Conservation (phyloP, 192 early-diverging fungal genomes). For the Dissophora ornata region DNA sequence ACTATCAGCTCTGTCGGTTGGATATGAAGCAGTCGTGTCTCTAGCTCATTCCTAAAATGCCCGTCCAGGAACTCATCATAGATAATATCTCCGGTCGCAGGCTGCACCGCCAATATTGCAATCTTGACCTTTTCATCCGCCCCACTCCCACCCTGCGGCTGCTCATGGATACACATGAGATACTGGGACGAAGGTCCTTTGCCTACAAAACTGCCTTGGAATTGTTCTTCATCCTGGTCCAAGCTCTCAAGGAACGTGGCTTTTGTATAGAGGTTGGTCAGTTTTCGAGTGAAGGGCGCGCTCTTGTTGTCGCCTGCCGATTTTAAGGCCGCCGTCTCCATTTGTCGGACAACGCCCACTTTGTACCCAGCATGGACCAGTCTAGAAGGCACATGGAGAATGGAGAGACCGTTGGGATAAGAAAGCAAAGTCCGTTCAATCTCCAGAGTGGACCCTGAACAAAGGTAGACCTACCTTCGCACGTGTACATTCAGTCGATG, state of each 20-base stretch:
- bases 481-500: conserved; percentile 85
- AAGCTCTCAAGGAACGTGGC: conserved; percentile 67
- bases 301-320: conserved; percentile 73
- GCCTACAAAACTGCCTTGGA: conserved; percentile 22
- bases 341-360: conserved; percentile 87
- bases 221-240: conserved; percentile 38
- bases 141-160: conserved; percentile 53
- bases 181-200: conserved; percentile 44
- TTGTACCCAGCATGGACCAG: conserved; percentile 86
- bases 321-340: conserved; percentile 89
- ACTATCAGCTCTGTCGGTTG: conserved; percentile 75
- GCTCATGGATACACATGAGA: conserved; percentile 64
- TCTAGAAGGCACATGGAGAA: conserved; percentile 28
- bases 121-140: conserved; percentile 58
- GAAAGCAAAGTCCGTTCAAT: not conserved
- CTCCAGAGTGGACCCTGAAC: too few relatives aligned
- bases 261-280: conserved; percentile 77
- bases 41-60: conserved; percentile 70
- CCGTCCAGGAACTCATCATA: conserved; percentile 79
- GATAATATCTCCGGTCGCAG: conserved; percentile 75
- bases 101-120: conserved; percentile 70
- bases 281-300: conserved; percentile 74
- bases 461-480: conserved; percentile 63
- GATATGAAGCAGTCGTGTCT: conserved; percentile 75
- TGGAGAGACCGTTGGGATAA: not conserved